A percentile compares a stretch with the other conserved stretches of the same genome.
Conservation (phyloP, 202 grass and related monocot species). For the Digitaria exilis region DNA sequence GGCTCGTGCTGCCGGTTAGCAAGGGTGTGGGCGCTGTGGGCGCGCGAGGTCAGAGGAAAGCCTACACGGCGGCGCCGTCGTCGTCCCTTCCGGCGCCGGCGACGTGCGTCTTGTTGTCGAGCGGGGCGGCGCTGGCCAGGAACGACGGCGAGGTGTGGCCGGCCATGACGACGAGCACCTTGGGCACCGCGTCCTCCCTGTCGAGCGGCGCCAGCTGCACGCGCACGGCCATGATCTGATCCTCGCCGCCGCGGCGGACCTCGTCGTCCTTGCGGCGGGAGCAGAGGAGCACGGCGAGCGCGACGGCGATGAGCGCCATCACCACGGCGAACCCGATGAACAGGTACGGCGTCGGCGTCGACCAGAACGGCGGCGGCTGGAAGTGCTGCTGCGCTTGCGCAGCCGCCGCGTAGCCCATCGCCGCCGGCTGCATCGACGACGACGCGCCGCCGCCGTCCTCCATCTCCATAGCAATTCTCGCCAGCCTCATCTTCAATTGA, state of each 20-base stretch:
- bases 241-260: background rate
- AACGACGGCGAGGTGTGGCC: slow-evolving; percentile 58
- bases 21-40: no score
- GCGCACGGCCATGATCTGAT: slow-evolving; percentile 36
- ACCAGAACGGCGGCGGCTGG: slow-evolving; percentile 54
- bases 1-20: background rate
- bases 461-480: slow-evolving; percentile 5
- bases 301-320: slow-evolving; percentile 57
- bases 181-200: slow-evolving; percentile 46
- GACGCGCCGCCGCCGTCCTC: slow-evolving; percentile 3
- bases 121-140: slow-evolving; percentile 60
- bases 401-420: background rate
- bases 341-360: slow-evolving; percentile 61
- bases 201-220: slow-evolving; percentile 52
- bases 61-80: slow-evolving; percentile 21
- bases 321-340: slow-evolving; percentile 60
- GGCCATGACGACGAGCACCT: slow-evolving; percentile 66
- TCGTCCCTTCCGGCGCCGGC: no score
- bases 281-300: slow-evolving; percentile 56
- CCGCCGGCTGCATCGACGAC: background rate
- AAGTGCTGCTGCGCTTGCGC: background rate
- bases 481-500: slow-evolving; percentile 10
- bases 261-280: slow-evolving; percentile 37
- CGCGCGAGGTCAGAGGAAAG: no score
- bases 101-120: background rate